Conservation (phyloP, 331 rosid species). For the Rhamnella rubrinervis region DNA sequence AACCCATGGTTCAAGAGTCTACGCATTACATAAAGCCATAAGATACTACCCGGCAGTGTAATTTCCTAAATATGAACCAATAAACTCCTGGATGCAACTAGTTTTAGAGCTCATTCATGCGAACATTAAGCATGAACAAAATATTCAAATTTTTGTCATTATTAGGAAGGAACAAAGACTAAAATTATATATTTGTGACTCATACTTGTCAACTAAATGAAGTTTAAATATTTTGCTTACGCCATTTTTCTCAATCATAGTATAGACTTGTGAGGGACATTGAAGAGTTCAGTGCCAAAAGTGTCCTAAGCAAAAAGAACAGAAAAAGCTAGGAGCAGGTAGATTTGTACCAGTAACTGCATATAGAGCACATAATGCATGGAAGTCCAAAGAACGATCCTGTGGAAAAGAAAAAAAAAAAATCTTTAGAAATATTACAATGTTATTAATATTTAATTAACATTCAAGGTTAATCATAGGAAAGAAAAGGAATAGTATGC, state of each 20-base stretch:
- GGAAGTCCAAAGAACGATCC: conserved; percentile 92
- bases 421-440: conserved; percentile 1
- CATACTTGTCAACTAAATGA: not conserved
- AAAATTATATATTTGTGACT: not conserved
- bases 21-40: too few species aligned
- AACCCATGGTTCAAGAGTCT: not conserved
- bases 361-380: conserved; percentile 81
- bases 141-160: not conserved
- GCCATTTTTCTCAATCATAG: not conserved
- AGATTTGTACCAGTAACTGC: conserved; percentile 75
- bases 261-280: too few species aligned
- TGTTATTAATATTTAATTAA: not conserved
- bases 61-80: too few species aligned
- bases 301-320: not conserved
- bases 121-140: not conserved
- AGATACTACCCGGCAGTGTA: too few species aligned
- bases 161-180: not conserved
- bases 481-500: too few species aligned
- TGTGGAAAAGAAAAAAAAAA: conserved; percentile 35
- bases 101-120: not conserved
- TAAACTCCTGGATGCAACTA: not conserved
- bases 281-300: not conserved
- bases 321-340: conserved; percentile 12
- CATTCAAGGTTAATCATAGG: too few species aligned
- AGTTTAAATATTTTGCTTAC: not conserved